Conservation (phyloP, 2,329 filamentous ascomycete genomes). For the Colletotrichum tropicicola region DNA sequence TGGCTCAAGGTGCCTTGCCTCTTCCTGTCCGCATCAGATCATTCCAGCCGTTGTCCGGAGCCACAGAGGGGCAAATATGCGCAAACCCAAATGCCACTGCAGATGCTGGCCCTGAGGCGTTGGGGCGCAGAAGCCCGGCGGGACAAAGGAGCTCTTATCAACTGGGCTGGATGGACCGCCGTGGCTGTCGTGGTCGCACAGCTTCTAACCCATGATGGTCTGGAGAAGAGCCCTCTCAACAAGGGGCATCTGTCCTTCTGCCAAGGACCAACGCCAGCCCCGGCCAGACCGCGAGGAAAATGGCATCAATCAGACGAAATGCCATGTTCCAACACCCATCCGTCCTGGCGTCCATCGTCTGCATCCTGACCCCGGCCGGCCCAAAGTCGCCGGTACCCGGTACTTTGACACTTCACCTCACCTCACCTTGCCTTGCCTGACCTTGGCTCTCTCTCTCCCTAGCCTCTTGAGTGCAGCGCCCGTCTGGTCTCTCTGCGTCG, state of each 20-base stretch:
- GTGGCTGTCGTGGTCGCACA: conserved; percentile 2
- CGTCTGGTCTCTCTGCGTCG: conserved; percentile 12
- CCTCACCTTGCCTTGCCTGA: conserved; percentile 1
- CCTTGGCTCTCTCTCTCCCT: conserved; percentile 1
- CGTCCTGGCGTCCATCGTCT: conserved; percentile 7
- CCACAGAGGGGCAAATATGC: conserved; percentile 12
- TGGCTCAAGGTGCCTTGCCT: no score
- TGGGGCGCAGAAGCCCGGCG: not conserved
- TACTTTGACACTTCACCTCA: conserved; percentile 15
- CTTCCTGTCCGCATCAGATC: conserved; percentile 2
- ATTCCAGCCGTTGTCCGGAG: conserved; percentile 12
- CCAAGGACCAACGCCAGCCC: conserved; percentile 15
- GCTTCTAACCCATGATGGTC: not conserved
- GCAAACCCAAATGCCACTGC: conserved; percentile 1
- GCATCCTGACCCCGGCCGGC: not conserved
- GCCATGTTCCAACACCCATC: conserved; percentile 13
- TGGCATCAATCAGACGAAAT: conserved; percentile 30
- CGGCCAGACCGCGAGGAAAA: conserved; percentile 13
- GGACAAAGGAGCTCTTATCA: conserved; percentile 3
- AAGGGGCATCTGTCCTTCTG: conserved; percentile 8
- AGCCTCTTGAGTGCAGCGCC: not conserved
- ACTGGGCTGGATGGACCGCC: not conserved
- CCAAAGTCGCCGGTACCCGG: not conserved
- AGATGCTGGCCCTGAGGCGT: not conserved
- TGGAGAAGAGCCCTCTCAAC: no score